Conservation (phyloP, 805 yeast genomes). For the Candida koratica region DNA sequence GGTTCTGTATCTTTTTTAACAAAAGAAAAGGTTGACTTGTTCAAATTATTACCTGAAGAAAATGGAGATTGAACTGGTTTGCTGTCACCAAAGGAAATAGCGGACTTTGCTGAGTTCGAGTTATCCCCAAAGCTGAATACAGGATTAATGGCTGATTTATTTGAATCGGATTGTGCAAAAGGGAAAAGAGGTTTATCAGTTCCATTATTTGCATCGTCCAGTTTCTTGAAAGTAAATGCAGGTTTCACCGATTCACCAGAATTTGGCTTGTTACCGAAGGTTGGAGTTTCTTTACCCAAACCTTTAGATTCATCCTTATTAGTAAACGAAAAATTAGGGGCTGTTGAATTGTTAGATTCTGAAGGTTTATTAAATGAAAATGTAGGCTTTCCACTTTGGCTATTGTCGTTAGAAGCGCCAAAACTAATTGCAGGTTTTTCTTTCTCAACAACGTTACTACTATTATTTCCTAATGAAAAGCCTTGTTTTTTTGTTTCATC, state of each 20-base stretch:
- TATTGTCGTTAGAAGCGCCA: slow-evolving; percentile 10
- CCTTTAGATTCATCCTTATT: slow-evolving; percentile 5
- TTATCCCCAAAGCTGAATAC: slow-evolving; percentile 25
- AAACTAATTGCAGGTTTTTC: slow-evolving; percentile 26
- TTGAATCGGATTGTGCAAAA: slow-evolving; percentile 18
- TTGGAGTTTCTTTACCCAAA: too few relatives aligned
- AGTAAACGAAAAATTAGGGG: slow-evolving; percentile 21
- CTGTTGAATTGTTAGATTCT: slow-evolving; percentile 13
- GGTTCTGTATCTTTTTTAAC: slow-evolving; percentile 9
- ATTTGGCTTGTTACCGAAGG: slow-evolving; percentile 17
- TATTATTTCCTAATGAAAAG: slow-evolving; percentile 18
- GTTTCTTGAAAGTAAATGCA: slow-evolving; percentile 22
- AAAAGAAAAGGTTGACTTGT: slow-evolving; percentile 9
- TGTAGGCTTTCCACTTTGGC: neutral
- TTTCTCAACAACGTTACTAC: slow-evolving; percentile 5
- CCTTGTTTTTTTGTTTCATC: slow-evolving; percentile 16
- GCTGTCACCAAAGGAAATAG: slow-evolving; percentile 20
- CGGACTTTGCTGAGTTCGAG: slow-evolving; percentile 11
- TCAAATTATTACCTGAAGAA: slow-evolving; percentile 16
- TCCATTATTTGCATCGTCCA: slow-evolving; percentile 4
- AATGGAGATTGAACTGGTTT: slow-evolving; percentile 14
- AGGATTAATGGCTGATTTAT: slow-evolving; percentile 11
- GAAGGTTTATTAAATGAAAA: slow-evolving; percentile 6
- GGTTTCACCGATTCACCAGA: slow-evolving; percentile 13
- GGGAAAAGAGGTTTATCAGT: slow-evolving; percentile 19